Base-by-base conservation (phyloP, 2,329 filamentous ascomycete species). In the Corinectria fuckeliana region DNA sequence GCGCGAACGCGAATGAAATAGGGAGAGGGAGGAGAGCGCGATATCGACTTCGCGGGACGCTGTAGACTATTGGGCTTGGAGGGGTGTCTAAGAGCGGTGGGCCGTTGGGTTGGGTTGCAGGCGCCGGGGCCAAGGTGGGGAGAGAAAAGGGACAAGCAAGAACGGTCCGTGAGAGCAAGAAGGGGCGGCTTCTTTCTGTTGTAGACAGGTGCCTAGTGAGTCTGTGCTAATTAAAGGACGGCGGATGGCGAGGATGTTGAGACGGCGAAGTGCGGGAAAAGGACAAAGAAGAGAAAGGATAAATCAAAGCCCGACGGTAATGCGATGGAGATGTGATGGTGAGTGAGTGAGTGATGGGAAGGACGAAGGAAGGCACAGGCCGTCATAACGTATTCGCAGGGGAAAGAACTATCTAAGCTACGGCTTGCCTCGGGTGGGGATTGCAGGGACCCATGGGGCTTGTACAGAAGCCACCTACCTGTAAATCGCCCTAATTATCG, bases 61-160 rank as follows among this genome's bases (percentile, higher is more conserved):
- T 69, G n/a, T n/a, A n/a, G n/a, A n/a, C 68, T 65, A 61, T 70
- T 69, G 56, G 65, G 64, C 64, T 54, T 61, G 63, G 66, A 65
- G 63, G 68, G 68, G 68, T 68, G 64, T 69, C 59, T 68, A 66
- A 66, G 63, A 62, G 68, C 65, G 66, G 68, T 70, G 69, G 69
- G 69, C 56, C 68, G 65, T 71, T 71, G 67, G 69, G 69, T 71
- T 61, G 68, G 61, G 62, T 70, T 71, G 69, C 69, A 71, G 68
- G 65, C 30, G 57, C 64, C 58, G 54, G 67, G 57, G 63, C 58
- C 60, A 56, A 66, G 57, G 66, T 67, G 64, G 67, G 63, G 64
- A 69, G 66, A 58, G 53, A 56, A 48, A 28, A n/a, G n/a, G 23
- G 34, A 21, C n/a, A 49, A 41, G 41, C 32, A 49, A 45, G 51